Base-by-base conservation (phyloP, 805 yeast species). In the Myxozyma udenii region DNA sequence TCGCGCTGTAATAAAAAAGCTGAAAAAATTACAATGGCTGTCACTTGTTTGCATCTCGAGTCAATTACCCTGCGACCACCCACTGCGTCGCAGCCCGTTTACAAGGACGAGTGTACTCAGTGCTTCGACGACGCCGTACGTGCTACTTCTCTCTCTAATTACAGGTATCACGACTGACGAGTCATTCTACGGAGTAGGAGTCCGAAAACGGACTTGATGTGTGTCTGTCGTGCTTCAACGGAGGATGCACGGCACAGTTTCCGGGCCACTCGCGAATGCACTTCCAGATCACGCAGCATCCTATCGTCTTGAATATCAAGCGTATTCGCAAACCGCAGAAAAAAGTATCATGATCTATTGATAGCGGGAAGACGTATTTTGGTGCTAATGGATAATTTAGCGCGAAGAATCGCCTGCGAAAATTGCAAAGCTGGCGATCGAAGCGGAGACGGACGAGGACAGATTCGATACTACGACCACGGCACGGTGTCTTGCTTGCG, bases 91-190 rank as follows among this genome's bases (percentile, higher is more conserved):
- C 55, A 68, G 22, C 71, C 75, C 2, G 79, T 90, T 16, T 83
- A 80, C 63, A 90, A 87, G 64, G 97, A 91, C 70, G 96, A 89
- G 60, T 90, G 97, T 65, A 85, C 85, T 71, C 91, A 79, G 69
- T 84, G 90, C 47, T 91, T 85, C 64, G 91, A 83, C 55, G 80
- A 87, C 0, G 78, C 87, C 3, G 73, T 68, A 51, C 21, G 68
- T 28, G 14, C 14, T 28, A 9, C 33, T 28, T 9, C 9, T 9
- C 9, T 28, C 14, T 28, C 9, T 14, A 28, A 28, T 28, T 28
- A 28, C 33, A 28, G 14, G 12, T 14, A 9, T 28, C 33, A 28
- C 14, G 33, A 9, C 33, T n/a, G n/a, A n/a, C n/a, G n/a, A n/a
- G n/a, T n/a, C n/a, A n/a, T 32, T n/a, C 12, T 12, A n/a, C 40